Percentiles rank a stretch among this genome's conserved stretches.
Evolutionary conservation across 768 basidiomycete genomes (phyloP).

Genomic region (Candolleomyces eurysporus): DNA sequence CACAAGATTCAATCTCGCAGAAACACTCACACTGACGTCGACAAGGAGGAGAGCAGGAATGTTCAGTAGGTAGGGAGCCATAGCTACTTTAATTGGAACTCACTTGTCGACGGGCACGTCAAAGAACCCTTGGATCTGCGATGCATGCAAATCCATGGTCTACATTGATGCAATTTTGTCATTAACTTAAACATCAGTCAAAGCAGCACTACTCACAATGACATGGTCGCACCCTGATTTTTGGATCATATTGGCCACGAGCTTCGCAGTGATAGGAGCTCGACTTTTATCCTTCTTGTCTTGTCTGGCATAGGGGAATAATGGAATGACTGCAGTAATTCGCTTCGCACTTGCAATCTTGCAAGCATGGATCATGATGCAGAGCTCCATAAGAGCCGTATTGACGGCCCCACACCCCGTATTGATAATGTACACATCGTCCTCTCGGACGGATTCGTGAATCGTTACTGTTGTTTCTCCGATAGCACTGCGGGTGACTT

Average conservation of each 20-base stretch:
- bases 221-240: slow-evolving; percentile 94
- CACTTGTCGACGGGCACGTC: slow-evolving; percentile 99
- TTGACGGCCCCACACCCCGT: slow-evolving; percentile 86
- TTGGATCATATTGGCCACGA: slow-evolving; percentile 97
- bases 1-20: slow-evolving; percentile 11
- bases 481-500: slow-evolving; percentile 84
- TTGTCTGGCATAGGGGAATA: slow-evolving; percentile 96
- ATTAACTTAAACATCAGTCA: background rate
- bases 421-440: slow-evolving; percentile 98
- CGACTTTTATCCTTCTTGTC: slow-evolving; percentile 99
- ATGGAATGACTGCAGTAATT: slow-evolving; percentile 97
- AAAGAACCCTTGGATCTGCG: slow-evolving; percentile 99
- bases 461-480: slow-evolving; percentile 93
- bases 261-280: slow-evolving; percentile 96
- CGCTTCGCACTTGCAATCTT: slow-evolving; percentile 98
- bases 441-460: slow-evolving; percentile 93
- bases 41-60: slow-evolving; percentile 13
- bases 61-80: slow-evolving; percentile 8
- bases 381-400: slow-evolving; percentile 94
- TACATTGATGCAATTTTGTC: slow-evolving; percentile 27
- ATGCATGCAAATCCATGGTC: slow-evolving; percentile 99
- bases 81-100: slow-evolving; percentile 33
- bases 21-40: slow-evolving; percentile 22
- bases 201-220: slow-evolving; percentile 62
- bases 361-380: slow-evolving; percentile 99